These are phyloP conservation scores for Bretschneidera sinensis DNA, from an alignment of 345 rosid species.

Conservation along the genomic window DNA sequence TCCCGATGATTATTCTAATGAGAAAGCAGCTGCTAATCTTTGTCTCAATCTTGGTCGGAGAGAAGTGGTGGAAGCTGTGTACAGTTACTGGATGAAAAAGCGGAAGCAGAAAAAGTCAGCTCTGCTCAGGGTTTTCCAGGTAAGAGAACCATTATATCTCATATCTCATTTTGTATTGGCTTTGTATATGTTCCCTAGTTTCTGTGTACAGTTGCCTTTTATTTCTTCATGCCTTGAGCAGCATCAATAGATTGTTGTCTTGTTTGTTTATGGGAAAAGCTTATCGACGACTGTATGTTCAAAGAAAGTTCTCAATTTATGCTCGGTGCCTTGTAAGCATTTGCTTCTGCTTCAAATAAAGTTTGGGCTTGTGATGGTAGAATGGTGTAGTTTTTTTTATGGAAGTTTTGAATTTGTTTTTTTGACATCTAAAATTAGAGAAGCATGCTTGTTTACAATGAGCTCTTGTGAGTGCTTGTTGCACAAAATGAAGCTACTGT, in stretches of 20 bases:
- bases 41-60: conserved; percentile 44
- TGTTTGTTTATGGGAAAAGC: too few relatives aligned
- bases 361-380: neutral
- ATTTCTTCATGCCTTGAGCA: too few relatives aligned
- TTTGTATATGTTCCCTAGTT: too few relatives aligned
- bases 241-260: too few relatives aligned
- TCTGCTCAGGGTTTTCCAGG: conserved; percentile 84
- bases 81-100: conserved; percentile 68
- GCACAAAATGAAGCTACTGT: neutral
- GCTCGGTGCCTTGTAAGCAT: neutral
- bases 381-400: too few relatives aligned
- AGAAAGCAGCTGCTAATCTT: conserved; percentile 40
- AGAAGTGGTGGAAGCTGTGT: conserved; percentile 68
- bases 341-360: neutral
- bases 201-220: too few relatives aligned
- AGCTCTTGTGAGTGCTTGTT: neutral
- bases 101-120: conserved; percentile 61
- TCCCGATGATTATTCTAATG: conserved; percentile 52
- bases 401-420: neutral
- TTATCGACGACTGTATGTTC: too few relatives aligned
- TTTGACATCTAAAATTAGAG: neutral
- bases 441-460: too few relatives aligned
- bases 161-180: too few relatives aligned
- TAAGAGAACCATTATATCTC: too few relatives aligned
- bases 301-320: too few relatives aligned